phyloP scores from a whole-genome alignment of 2,329 filamentous ascomycete species.

The Periglandula ipomoeae region DNA sequence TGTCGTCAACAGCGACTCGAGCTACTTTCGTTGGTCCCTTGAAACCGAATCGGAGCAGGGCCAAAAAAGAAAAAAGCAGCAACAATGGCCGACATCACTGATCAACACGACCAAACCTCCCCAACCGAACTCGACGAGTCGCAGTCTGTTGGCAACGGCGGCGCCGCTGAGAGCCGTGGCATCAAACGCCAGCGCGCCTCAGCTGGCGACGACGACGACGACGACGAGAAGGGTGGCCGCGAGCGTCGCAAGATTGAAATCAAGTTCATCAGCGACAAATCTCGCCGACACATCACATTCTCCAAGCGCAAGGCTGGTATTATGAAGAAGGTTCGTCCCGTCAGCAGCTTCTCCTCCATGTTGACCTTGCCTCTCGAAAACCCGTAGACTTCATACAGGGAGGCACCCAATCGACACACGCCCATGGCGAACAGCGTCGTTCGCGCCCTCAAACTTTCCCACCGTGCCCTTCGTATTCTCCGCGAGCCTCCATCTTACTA shows the following conservation, averaged over 20 bases:
- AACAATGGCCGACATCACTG: conserved; percentile 68
- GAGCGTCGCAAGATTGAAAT: conserved; percentile 99
- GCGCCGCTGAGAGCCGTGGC: conserved; percentile 63
- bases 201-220: conserved; percentile 85
- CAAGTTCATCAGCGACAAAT: conserved; percentile 99
- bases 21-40: conserved; percentile 4
- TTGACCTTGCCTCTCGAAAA: not conserved
- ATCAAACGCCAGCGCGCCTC: conserved; percentile 82
- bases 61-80: conserved; percentile 4
- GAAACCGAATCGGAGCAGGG: not conserved
- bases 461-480: not conserved
- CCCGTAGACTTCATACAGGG: too few species aligned
- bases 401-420: too few species aligned
- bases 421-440: too few species aligned
- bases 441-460: too few species aligned
- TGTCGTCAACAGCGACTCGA: conserved; percentile 3
- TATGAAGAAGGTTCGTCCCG: conserved; percentile 90
- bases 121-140: conserved; percentile 65
- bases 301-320: conserved; percentile 99
- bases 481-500: not conserved
- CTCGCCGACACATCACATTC: conserved; percentile 97
- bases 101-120: conserved; percentile 68
- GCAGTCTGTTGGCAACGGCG: conserved; percentile 64
- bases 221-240: conserved; percentile 94
- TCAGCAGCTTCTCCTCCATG: not conserved